A percentile compares a stretch with the other conserved stretches of the same genome.
These are phyloP conservation scores for Flaveria bidentis DNA, from an alignment of 129 eudicot genomes.

Conservation along the genomic window DNA sequence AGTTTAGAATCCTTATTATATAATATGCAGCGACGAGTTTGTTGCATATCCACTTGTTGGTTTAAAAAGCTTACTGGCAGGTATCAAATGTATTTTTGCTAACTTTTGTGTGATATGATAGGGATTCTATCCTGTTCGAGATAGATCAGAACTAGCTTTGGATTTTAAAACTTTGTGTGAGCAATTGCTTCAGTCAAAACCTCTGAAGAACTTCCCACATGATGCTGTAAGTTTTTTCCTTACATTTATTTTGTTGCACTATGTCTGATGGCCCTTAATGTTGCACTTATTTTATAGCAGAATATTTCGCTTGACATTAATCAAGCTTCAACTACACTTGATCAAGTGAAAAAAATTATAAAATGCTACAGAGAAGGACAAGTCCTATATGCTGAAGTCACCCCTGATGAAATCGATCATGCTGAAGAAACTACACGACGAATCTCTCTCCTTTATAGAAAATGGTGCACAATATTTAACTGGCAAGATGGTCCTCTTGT, in stretches of 20 bases:
- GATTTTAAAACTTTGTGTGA: constrained; percentile 61
- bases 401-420: constrained; percentile 45
- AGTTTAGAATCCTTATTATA: not conserved
- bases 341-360: constrained; percentile 49
- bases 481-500: constrained; percentile 99
- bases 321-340: constrained; percentile 64
- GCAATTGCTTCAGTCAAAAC: constrained; percentile 46
- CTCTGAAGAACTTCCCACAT: constrained; percentile 51
- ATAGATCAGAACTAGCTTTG: constrained; percentile 61
- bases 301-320: constrained; percentile 66
- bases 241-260: not conserved
- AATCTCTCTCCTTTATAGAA: constrained; percentile 51
- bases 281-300: constrained; percentile 46
- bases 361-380: constrained; percentile 47
- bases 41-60: not conserved
- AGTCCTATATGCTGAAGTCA: constrained; percentile 51
- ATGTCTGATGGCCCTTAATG: constrained; percentile 3
- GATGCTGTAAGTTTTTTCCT: constrained; percentile 54
- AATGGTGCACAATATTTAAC: constrained; percentile 76
- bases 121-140: constrained; percentile 96
- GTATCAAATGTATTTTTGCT: too few relatives aligned
- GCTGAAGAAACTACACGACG: constrained; percentile 40
- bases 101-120: constrained; percentile 24
- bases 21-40: not conserved
- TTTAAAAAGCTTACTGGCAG: too few relatives aligned